Conservation (phyloP, 805 yeast genomes). For the Yarrowia porcina region DNA sequence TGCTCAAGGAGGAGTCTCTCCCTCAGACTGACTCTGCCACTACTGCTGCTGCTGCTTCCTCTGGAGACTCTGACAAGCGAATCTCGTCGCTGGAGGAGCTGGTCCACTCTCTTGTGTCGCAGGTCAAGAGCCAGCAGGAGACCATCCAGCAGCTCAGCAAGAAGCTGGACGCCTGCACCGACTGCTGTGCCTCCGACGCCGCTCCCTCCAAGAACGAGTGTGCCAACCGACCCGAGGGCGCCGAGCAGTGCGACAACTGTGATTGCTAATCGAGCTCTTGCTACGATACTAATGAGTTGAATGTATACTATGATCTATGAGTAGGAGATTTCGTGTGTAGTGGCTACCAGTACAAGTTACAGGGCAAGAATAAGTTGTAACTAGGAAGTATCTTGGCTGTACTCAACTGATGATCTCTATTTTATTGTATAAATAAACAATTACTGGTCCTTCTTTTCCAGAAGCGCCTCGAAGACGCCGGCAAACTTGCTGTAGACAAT, state of each 20-base stretch:
- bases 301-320: slow-evolving; percentile 16
- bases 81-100: slow-evolving; percentile 10
- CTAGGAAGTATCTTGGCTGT: too few relatives aligned
- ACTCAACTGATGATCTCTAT: too few relatives aligned
- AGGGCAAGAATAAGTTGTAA: too few relatives aligned
- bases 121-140: slow-evolving; percentile 23
- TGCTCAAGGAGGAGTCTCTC: slow-evolving; percentile 18
- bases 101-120: slow-evolving; percentile 14
- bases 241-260: slow-evolving; percentile 25
- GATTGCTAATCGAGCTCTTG: slow-evolving; percentile 13
- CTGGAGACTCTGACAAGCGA: slow-evolving; percentile 13
- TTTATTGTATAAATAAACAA: slow-evolving; percentile 5
- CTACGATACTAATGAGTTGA: slow-evolving; percentile 23
- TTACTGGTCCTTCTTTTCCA: slow-evolving; percentile 17
- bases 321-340: too few relatives aligned
- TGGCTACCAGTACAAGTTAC: too few relatives aligned
- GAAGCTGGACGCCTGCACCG: slow-evolving; percentile 19
- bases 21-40: not conserved
- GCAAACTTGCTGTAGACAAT: slow-evolving; percentile 31
- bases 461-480: not conserved
- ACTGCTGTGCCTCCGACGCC: slow-evolving; percentile 5
- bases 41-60: not conserved
- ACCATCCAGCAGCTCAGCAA: slow-evolving; percentile 23
- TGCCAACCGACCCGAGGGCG: slow-evolving; percentile 25
- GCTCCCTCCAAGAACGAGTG: slow-evolving; percentile 11